Base-by-base conservation (phyloP, 805 yeast genomes). In the Blastobotrys peoriensis region DNA sequence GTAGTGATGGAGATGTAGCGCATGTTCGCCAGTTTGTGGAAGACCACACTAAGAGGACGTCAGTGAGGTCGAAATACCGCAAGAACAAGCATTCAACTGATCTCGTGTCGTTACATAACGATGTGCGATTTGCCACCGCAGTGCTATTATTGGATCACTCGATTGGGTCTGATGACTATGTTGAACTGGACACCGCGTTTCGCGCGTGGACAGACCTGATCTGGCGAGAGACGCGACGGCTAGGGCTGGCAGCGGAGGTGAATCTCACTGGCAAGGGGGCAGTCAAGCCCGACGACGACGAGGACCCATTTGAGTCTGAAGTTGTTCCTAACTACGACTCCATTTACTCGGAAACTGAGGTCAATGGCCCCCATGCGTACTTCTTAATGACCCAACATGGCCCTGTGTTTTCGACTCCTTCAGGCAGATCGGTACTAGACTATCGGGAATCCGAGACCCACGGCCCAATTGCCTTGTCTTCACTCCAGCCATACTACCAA, bases 311-410 rank as follows among this genome's bases (percentile, higher is more conserved):
- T 33, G 59, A 57, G 36, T 40, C 38, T 8, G 61, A 57, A 16
- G 45, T 52, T 8, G 36, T 50, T 41, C 51, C 42, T 21, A 63
- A 61, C 4, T 59, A 59, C 51, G 49, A 51, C 10, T 48, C 51
- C 5, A 50, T 65, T 23, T 53, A 83, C 67, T 73, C 81, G 52
- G 80, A 76, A 54, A 82, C 84, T 66, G 78, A 76, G 54, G 80
- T 84, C 55, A 86, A 93, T 89, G 87, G 86, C 58, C 96, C 95
- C 68, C 93, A 89, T 62, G 77, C 88, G 0, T 72, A 75, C 49
- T 75, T 73, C 47, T 62, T 81, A 27, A 64, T 76, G 6, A 78
- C 83, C 3, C 75, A 76, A 16, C 75, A 75, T 35, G 87, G 81
- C 34, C 95, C 96, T 10, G 68, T 93, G 40, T 91, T 93, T 59